Conservation (phyloP, 495 filamentous ascomycete species). For the Xylaria sp. region DNA sequence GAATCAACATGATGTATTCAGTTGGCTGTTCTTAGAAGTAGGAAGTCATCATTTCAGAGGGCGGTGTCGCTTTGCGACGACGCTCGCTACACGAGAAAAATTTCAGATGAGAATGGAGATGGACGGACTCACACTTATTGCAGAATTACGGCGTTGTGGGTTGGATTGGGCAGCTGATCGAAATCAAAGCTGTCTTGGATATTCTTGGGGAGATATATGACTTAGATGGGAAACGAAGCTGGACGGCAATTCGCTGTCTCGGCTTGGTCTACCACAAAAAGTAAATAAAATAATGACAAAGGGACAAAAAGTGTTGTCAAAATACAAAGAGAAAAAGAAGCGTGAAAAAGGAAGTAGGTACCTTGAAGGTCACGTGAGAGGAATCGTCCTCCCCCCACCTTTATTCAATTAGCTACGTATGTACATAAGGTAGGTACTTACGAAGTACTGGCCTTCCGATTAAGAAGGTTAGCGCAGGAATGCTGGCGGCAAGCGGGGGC, state of each 20-base stretch:
- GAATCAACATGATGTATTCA: slow-evolving; percentile 62
- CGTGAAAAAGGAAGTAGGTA: neutral
- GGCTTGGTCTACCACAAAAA: too few species aligned
- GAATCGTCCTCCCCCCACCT: neutral
- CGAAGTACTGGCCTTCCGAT: too few species aligned
- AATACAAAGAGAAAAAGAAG: neutral
- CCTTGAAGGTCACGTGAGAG: neutral
- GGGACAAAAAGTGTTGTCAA: neutral
- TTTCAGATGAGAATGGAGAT: too few species aligned
- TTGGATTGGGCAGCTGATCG: neutral
- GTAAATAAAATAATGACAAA: neutral
- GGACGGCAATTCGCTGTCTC: neutral
- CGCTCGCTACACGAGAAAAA: neutral
- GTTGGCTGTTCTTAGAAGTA: slow-evolving; percentile 67
- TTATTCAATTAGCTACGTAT: neutral
- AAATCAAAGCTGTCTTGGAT: too few species aligned
- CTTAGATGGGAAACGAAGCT: neutral
- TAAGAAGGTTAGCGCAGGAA: neutral
- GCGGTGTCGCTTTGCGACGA: neutral
- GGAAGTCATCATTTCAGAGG: slow-evolving; percentile 52
- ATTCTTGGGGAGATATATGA: neutral
- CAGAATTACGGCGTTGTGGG: neutral
- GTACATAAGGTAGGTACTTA: too few species aligned
- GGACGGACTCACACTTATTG: neutral
- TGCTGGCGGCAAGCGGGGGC: slow-evolving; percentile 6